Evolutionary conservation across 129 eudicot genomes (phyloP), one percentile per base, ranked within the genome.

Genomic region (Apium graveolens): DNA sequence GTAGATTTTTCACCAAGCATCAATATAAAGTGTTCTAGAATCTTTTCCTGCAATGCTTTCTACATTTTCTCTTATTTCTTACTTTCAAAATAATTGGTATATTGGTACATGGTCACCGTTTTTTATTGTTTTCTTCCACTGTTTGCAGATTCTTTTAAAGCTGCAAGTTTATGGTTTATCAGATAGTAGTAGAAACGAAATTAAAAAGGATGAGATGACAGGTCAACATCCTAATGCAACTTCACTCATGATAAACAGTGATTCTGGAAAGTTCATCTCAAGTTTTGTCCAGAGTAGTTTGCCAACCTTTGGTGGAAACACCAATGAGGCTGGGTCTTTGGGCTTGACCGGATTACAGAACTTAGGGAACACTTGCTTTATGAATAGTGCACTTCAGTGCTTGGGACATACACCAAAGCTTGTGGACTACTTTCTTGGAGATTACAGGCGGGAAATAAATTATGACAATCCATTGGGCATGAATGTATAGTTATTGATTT

Each of bases 361-460:
- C 75, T 82, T 96, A 63, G 99, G 99, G 73, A 96, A 96, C 76
- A 96, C 99, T 71, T 96, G 99, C 82, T 96, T 96, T 82, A 96
- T 96, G 99, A 96, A 92, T 82, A 96, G 99, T 82, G 87, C 97
- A 48, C 97, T 96, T 81, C 99, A 96, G 83, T 96, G 99, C 86
- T 87, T 96, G 80, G 97, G 92, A 49, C 99, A 96, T 80, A 96
- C 99, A 8, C 97, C 99, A 53, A 96, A 92, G 89, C 91, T 96
- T 83, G 97, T 92, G 74, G 99, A 96, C 88, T 96, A 88, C 92
- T 96, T 96, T 79, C 99, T 92, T 79, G 97, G 99, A 81, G 99
- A 96, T 86, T 94, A 92, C 95, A 79, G 78, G 75, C 86, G 86
- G 80, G 99, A 96, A 86, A 96, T 96, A 51, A 96, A 96, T 78